Percentiles rank a stretch among this genome's conserved stretches.
Conservation (phyloP, 495 filamentous ascomycete species). For the Pseudotulostoma volvatum region DNA sequence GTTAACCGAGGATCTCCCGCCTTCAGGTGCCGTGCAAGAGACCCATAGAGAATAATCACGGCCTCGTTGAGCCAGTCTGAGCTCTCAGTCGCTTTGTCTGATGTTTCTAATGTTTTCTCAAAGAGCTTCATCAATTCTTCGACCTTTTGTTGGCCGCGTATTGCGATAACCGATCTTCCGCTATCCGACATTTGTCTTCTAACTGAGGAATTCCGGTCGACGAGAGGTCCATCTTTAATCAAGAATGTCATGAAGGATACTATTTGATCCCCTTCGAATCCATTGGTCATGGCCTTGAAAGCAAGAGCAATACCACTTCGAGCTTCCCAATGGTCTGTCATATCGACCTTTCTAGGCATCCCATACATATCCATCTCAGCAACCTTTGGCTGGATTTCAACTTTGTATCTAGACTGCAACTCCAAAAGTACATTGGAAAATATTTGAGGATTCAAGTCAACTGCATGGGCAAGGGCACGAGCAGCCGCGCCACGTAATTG, state of each 20-base stretch:
- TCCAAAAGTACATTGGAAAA: conserved; percentile 42
- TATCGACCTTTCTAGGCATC: conserved; percentile 74
- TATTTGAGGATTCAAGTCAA: conserved; percentile 37
- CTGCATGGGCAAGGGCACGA: conserved; percentile 57
- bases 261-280: conserved; percentile 50
- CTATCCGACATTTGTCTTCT: conserved; percentile 87
- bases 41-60: conserved; percentile 91
- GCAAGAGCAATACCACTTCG: conserved; percentile 76
- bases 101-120: conserved; percentile 64
- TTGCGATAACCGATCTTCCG: conserved; percentile 61
- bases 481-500: conserved; percentile 76
- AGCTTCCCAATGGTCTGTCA: conserved; percentile 75
- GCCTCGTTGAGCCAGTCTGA: conserved; percentile 87
- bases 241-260: conserved; percentile 69
- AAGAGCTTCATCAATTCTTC: conserved; percentile 87
- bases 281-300: conserved; percentile 58
- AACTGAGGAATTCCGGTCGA: conserved; percentile 61
- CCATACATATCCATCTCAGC: conserved; percentile 81
- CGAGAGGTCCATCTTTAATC: conserved; percentile 67
- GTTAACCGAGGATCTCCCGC: conserved; percentile 69
- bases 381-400: conserved; percentile 62
- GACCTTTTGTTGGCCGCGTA: conserved; percentile 61
- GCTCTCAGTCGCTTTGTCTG: conserved; percentile 59
- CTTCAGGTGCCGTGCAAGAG: conserved; percentile 73
- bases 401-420: conserved; percentile 51